Base-by-base conservation (phyloP, 2,329 filamentous ascomycete genomes). In the Aspergillus sclerotialis region DNA sequence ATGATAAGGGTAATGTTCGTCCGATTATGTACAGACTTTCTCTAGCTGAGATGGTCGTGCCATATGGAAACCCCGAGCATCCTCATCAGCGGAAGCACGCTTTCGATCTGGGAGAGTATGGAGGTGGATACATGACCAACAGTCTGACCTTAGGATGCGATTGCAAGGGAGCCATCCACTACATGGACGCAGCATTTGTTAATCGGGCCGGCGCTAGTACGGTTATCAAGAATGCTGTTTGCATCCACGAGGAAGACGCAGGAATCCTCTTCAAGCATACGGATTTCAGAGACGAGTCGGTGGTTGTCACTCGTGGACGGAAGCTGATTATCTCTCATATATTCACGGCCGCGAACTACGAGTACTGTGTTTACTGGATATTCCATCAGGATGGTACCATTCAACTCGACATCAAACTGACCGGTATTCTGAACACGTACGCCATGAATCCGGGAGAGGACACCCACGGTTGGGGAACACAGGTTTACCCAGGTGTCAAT, bases 281-380 rank as follows among this genome's bases (percentile, higher is more conserved):
- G 11, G 89, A 95, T 63, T 95, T 94, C 75, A 77, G 89, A 24
- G 89, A 95, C 54, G 83, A 92, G 28, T 90, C 84, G 0, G 77
- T 80, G 35, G 86, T 92, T 7, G 84, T 94, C 4, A 94, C 88
- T 0, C 80, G 89, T 16, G 87, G 81, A 2, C 78, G 87, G 35
- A 93, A 92, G 58, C 75, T 95, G 38, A 74, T 94, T 54, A 73
- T 95, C 46, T 88, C 87, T 45, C 88, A 94, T 49, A 83, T 94
- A 55, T 94, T 95, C 65, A 95, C 89, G 0, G 89, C 89, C 0
- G 89, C 89, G 16, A 95, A 95, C 68, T 95, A 95, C 64, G 89
- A 95, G 60, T 95, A 95, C 63, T 82, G 80, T 52, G 72, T 78
- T 5, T 82, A 90, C 68, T 94, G 86, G 87, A 82, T 88, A 47